phyloP scores from a whole-genome alignment of 2,329 filamentous ascomycete genomes.

The Aspergillus ibericus region DNA sequence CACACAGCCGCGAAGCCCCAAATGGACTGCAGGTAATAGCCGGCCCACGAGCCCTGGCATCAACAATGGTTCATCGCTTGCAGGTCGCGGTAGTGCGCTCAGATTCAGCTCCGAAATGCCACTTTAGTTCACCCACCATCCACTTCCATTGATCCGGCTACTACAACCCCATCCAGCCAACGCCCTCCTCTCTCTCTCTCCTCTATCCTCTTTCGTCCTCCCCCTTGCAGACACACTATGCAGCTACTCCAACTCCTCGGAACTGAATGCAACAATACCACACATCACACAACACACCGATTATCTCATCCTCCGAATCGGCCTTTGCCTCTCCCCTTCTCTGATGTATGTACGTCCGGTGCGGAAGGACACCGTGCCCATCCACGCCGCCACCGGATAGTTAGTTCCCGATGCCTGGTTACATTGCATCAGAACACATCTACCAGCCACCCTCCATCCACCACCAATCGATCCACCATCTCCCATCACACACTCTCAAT shows the following conservation, averaged over 20 bases:
- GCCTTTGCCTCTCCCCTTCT: not conserved
- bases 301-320: not conserved
- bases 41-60: constrained; percentile 44
- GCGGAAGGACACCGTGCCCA: not conserved
- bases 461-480: not conserved
- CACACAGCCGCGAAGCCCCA: constrained; percentile 45
- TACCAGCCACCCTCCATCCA: too few species aligned
- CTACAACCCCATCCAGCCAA: too few species aligned
- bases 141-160: not conserved
- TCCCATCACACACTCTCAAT: too few species aligned
- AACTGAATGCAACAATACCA: not conserved
- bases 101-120: constrained; percentile 42
- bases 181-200: too few species aligned
- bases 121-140: constrained; percentile 15
- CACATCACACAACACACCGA: not conserved
- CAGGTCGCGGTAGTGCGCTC: constrained; percentile 38
- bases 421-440: not conserved
- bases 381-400: not conserved
- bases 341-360: not conserved
- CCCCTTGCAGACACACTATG: not conserved
- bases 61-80: constrained; percentile 29
- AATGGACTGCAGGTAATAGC: constrained; percentile 35
- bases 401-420: not conserved
- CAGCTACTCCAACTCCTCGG: not conserved
- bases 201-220: not conserved